Evolutionary conservation across 257 asterid genomes (phyloP), one percentile per base, ranked within the genome.

Genomic region (Thymus mandschuricus): DNA sequence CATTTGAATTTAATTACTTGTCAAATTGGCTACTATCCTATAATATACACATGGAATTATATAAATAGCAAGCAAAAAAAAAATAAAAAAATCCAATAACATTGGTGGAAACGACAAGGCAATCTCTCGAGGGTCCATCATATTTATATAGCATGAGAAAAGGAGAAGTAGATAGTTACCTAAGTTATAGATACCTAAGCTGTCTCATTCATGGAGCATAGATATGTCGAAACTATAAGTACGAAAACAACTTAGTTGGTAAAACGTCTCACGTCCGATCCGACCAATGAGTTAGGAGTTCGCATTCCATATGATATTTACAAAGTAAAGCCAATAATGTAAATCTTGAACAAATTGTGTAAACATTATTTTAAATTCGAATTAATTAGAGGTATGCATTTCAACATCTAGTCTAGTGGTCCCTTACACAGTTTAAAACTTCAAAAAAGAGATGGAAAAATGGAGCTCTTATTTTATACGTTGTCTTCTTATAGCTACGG

Each of bases 401-500:
- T 64, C 57, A 34, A 64, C 11, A 35, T 51, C 50, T 31, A 3
- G 49, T 51, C 50, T 31, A 3, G 49, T 40, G 56, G 64, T 29
- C 77, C 65, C 58, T 38, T 38, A 4, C 41, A 51, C 60, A 28
- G 28, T 54, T 55, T 1, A 55, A 55, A 28, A 1, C 6, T 28
- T 55, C 38, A 55, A 6, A 28, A 55, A 28, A 21, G 13, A 27
- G 59, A 52, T 9, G 1, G 34, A n/a, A 49, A 49, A 13, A 31
- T 41, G 54, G 57, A 45, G 2, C 66, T 7, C 29, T 12, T 27
- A 45, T 61, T 72, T 5, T 30, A 27, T 31, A 46, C 34, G 57
- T 46, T 73, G 72, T 44, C 72, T 15, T 30, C 50, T 11, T 34
- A 38, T 54, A 45, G 68, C 73, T 11, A 56, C 38, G 29, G 60